Evolutionary conservation across 129 eudicot genomes (phyloP), one percentile per base, ranked within the genome.

Genomic region (Flaveria bidentis): DNA sequence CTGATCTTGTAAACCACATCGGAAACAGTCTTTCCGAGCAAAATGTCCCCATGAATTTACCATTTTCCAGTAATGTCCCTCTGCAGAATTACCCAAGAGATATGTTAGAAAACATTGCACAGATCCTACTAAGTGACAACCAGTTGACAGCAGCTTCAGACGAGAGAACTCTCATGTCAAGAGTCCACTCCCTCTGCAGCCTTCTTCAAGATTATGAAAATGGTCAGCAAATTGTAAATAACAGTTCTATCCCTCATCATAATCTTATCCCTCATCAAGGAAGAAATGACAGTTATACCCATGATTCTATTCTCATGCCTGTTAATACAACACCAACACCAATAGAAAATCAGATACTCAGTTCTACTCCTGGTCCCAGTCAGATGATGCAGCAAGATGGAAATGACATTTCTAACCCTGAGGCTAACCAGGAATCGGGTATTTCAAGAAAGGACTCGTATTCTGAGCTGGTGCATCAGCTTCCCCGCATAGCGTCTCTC

Each of bases 121-220:
- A 85, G 67, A 81, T 67, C 65, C 79, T 91, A 68, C 86, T 89
- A 2, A 70, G 88, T 12, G 97, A 91, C 78, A 72, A 77, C 60
- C 88, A 86, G 13, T 16, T 42, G 22, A 56, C 84, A 15, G n/a
- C 81, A 52, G 83, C 85, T 44, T 85, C 91, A 12, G 96, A 94
- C 23, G 99, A 94, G 80, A 84, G 76, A 39, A 69, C 87, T 28
- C 85, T 94, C 73, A 89, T 91, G 93, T 80, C 91, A 64, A 82
- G 83, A 83, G 93, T 94, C 67, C 82, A 91, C 52, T 94, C 97
- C 73, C 87, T 94, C 22, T 86, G 81, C 80, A 76, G 80, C 75
- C 89, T 94, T 73, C 79, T 94, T 50, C 97, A 90, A 78, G 97
- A 86, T 28, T 82, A 86, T 26, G 88, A 71, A 72, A 62, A 73